These are phyloP conservation scores for Iberis pinnata DNA, from an alignment of 345 rosid genomes.

Conservation along the genomic window DNA sequence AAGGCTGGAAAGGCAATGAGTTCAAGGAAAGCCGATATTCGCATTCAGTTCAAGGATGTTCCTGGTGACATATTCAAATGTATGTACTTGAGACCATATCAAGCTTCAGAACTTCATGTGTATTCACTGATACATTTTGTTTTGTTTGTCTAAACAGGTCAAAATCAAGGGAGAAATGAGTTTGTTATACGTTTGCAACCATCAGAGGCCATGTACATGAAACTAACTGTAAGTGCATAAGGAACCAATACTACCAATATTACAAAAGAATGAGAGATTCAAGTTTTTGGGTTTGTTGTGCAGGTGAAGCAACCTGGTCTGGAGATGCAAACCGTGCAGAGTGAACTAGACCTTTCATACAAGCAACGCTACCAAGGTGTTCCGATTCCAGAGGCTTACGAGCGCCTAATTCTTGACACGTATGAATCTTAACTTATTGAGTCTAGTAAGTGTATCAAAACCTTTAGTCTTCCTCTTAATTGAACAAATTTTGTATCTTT, in stretches of 20 bases:
- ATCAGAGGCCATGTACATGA: slow-evolving; percentile 96
- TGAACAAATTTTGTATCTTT: slow-evolving; percentile 6
- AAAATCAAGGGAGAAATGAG: slow-evolving; percentile 97
- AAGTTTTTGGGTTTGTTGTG: slow-evolving; percentile 13
- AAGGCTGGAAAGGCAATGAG: slow-evolving; percentile 98
- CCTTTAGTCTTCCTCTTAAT: neutral
- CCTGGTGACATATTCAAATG: slow-evolving; percentile 97
- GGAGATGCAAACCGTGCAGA: slow-evolving; percentile 88
- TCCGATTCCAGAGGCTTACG: slow-evolving; percentile 91
- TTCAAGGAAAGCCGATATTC: slow-evolving; percentile 98
- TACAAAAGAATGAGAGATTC: too few relatives aligned
- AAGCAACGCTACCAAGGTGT: slow-evolving; percentile 80
- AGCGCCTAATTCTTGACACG: slow-evolving; percentile 98
- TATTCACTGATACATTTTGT: neutral
- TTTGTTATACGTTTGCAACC: slow-evolving; percentile 97
- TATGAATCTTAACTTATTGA: slow-evolving; percentile 20
- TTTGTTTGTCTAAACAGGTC: slow-evolving; percentile 37
- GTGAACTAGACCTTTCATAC: slow-evolving; percentile 95
- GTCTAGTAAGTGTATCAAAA: neutral
- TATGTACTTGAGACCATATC: slow-evolving; percentile 27
- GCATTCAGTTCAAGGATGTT: slow-evolving; percentile 95
- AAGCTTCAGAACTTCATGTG: neutral
- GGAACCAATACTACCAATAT: neutral
- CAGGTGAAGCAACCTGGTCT: slow-evolving; percentile 99
- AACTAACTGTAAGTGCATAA: slow-evolving; percentile 62